These are phyloP conservation scores for Calonectria pseudoturangicola DNA, from an alignment of 2,329 filamentous ascomycete species.

Conservation along the genomic window DNA sequence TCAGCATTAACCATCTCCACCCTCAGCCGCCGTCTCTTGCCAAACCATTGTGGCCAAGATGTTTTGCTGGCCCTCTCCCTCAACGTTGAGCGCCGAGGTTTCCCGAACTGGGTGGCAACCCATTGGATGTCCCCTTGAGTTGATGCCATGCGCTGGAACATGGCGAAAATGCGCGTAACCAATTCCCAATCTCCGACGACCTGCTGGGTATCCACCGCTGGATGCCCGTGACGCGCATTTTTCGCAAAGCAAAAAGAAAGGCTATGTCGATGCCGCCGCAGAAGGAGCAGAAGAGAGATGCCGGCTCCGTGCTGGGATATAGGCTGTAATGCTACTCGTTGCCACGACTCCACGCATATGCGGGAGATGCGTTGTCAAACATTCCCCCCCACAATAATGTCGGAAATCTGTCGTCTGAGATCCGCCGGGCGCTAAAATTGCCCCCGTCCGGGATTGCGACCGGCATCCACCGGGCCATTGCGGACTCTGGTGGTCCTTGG, in stretches of 20 bases:
- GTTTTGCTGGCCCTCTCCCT: not conserved
- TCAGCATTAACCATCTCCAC: slow-evolving; percentile 14
- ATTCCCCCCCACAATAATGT: slow-evolving; percentile 23
- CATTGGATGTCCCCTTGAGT: not conserved
- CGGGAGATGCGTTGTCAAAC: slow-evolving; percentile 27
- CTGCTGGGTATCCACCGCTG: not conserved
- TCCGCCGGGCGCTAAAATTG: slow-evolving; percentile 23
- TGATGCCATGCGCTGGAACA: slow-evolving; percentile 9
- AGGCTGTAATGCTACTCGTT: slow-evolving; percentile 8
- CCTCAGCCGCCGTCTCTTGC: not conserved
- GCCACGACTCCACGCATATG: slow-evolving; percentile 26
- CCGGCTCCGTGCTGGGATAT: slow-evolving; percentile 13
- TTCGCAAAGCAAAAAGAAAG: not conserved
- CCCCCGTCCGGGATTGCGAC: slow-evolving; percentile 12
- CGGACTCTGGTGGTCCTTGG: not conserved
- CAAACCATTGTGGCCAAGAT: not conserved
- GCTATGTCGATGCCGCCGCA: not conserved
- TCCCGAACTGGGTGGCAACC: slow-evolving; percentile 10
- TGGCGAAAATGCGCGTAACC: not conserved
- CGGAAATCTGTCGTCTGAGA: slow-evolving; percentile 23
- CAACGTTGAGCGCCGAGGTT: slow-evolving; percentile 19
- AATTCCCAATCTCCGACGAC: slow-evolving; percentile 22
- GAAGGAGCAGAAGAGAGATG: not conserved
- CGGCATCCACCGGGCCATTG: slow-evolving; percentile 21
- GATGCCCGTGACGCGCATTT: slow-evolving; percentile 7